These are phyloP conservation scores for Botrytis fragariae DNA, from an alignment of 2,329 filamentous ascomycete species.

Conservation along the genomic window DNA sequence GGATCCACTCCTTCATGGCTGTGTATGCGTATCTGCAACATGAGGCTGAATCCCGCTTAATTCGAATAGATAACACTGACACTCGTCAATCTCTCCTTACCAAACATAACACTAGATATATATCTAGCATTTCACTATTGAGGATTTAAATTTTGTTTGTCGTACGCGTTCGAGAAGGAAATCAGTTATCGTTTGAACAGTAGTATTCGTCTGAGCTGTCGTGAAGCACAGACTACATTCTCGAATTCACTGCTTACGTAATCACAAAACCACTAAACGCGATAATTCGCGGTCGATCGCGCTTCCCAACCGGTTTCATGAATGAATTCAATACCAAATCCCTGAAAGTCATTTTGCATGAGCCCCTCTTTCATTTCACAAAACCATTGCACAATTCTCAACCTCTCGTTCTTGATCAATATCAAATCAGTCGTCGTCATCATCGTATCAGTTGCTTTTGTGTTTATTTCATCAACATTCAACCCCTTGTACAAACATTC, in stretches of 20 bases:
- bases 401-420: not conserved
- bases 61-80: not conserved
- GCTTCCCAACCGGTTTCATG: not conserved
- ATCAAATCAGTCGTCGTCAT: not conserved
- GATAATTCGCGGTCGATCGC: slow-evolving; percentile 3
- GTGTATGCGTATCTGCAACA: not conserved
- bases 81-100: not conserved
- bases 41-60: slow-evolving; percentile 4
- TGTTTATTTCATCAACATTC: not conserved
- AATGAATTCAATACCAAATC: not conserved
- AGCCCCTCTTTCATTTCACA: slow-evolving; percentile 14
- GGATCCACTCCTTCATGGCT: not conserved
- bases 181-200: not conserved
- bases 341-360: not conserved
- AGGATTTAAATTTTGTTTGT: not conserved
- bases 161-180: not conserved
- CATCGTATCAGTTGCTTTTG: not conserved
- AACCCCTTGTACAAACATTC: not conserved
- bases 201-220: not conserved
- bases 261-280: slow-evolving; percentile 4
- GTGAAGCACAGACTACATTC: not conserved
- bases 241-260: not conserved
- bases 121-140: not conserved
- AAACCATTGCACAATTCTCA: slow-evolving; percentile 2
- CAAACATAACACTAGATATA: not conserved